Conservation (phyloP, 2,329 filamentous ascomycete genomes). For the Macroventuria anomochaeta region DNA sequence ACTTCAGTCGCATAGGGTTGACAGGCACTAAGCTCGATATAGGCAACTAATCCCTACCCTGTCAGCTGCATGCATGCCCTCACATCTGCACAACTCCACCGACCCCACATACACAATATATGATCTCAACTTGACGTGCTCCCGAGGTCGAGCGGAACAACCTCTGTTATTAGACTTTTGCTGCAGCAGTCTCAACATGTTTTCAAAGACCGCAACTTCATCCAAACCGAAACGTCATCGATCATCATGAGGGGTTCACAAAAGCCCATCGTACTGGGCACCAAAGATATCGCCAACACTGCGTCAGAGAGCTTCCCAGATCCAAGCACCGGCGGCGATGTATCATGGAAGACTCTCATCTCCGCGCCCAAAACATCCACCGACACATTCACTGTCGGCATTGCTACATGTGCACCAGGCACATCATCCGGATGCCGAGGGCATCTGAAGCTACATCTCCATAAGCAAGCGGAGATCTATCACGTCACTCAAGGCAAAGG, state of each 20-base stretch:
- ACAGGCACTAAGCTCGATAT: neutral
- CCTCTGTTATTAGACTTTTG: neutral
- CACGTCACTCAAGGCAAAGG: conserved; percentile 50
- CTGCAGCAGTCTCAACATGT: neutral
- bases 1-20: too few relatives aligned
- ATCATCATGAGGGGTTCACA: neutral
- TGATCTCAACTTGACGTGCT: neutral
- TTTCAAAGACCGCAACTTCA: neutral
- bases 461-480: conserved; percentile 54
- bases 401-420: conserved; percentile 44
- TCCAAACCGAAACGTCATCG: neutral
- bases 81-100: neutral
- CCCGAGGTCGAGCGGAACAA: neutral
- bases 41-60: neutral
- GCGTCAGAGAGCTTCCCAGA: conserved; percentile 19
- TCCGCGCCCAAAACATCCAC: conserved; percentile 45
- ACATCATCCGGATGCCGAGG: conserved; percentile 26
- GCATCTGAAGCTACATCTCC: conserved; percentile 49
- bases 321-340: conserved; percentile 22
- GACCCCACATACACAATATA: neutral
- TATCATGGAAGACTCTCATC: conserved; percentile 53
- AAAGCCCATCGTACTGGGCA: neutral
- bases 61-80: neutral
- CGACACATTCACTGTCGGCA: conserved; percentile 48
- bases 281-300: neutral